Conservation (phyloP, 2,329 filamentous ascomycete genomes). For the Talaromyces verruculosus region DNA sequence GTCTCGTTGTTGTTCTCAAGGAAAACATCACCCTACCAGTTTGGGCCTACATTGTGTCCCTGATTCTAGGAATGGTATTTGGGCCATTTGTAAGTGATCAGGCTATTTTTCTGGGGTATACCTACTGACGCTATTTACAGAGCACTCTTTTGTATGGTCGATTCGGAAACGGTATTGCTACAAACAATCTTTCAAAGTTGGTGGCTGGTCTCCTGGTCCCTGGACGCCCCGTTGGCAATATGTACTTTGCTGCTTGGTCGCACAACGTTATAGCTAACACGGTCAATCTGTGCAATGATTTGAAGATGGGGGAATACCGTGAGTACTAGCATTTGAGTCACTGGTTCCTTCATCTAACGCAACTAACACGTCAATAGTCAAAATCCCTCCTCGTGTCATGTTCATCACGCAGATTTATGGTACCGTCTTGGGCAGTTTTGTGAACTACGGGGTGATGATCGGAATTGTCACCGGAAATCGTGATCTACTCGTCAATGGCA, state of each 20-base stretch:
- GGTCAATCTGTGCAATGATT: conserved; percentile 53
- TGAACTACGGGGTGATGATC: conserved; percentile 23
- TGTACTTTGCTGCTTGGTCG: conserved; percentile 61
- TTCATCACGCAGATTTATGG: conserved; percentile 22
- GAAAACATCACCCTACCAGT: conserved; percentile 33
- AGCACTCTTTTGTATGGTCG: conserved; percentile 55
- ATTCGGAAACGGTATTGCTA: conserved; percentile 59
- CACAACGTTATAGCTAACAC: conserved; percentile 56
- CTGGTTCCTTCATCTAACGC: not conserved
- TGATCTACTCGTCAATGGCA: conserved; percentile 15
- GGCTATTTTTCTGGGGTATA: not conserved
- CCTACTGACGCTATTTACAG: conserved; percentile 28
- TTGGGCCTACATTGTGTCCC: conserved; percentile 36
- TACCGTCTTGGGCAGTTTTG: conserved; percentile 19
- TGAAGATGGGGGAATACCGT: conserved; percentile 62
- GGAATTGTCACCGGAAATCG: conserved; percentile 15
- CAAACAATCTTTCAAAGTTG: conserved; percentile 61
- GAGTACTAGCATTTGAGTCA: conserved; percentile 22
- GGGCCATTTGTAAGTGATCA: conserved; percentile 25
- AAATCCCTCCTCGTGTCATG: conserved; percentile 22
- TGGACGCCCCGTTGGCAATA: conserved; percentile 55
- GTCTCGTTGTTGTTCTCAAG: conserved; percentile 32
- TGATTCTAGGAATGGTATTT: conserved; percentile 32
- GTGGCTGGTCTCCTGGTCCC: conserved; percentile 54
- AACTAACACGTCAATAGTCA: conserved; percentile 10